These are phyloP conservation scores for Sphaerostilbella broomeana DNA, from an alignment of 2,329 filamentous ascomycete species.

Conservation along the genomic window DNA sequence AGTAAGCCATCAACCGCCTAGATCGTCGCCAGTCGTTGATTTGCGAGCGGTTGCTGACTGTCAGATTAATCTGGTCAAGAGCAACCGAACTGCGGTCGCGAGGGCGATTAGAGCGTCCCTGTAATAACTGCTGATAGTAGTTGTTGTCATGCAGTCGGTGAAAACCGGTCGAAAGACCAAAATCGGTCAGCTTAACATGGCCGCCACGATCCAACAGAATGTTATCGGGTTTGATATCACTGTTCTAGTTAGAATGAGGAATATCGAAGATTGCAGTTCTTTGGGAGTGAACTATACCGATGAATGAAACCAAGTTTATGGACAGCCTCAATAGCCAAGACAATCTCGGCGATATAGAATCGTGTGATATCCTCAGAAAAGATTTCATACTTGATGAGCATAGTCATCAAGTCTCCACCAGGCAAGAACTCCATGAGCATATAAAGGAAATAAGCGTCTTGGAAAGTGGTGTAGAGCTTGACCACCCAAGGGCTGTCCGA, in stretches of 20 bases:
- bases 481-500: constrained; percentile 99
- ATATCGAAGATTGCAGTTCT: neutral
- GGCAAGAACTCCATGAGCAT: constrained; percentile 99
- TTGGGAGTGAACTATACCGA: constrained; percentile 54
- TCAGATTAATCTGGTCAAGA: constrained; percentile 95
- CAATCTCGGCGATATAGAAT: constrained; percentile 98
- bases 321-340: constrained; percentile 96
- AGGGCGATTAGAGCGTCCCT: constrained; percentile 65
- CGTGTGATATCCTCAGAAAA: constrained; percentile 98
- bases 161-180: constrained; percentile 94
- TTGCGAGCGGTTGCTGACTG: constrained; percentile 92
- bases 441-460: constrained; percentile 92
- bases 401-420: constrained; percentile 97
- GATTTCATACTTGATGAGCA: constrained; percentile 99
- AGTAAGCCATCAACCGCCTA: constrained; percentile 91
- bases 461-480: constrained; percentile 96
- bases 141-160: constrained; percentile 97
- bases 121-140: constrained; percentile 94
- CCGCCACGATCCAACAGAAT: constrained; percentile 92
- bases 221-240: constrained; percentile 99
- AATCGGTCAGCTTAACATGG: constrained; percentile 97
- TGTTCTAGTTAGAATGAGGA: constrained; percentile 28
- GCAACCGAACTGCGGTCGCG: constrained; percentile 88
- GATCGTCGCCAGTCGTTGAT: constrained; percentile 99
- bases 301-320: constrained; percentile 98